phyloP scores from a whole-genome alignment of 495 filamentous ascomycete genomes.

The Aspergillus coremiiformis region DNA sequence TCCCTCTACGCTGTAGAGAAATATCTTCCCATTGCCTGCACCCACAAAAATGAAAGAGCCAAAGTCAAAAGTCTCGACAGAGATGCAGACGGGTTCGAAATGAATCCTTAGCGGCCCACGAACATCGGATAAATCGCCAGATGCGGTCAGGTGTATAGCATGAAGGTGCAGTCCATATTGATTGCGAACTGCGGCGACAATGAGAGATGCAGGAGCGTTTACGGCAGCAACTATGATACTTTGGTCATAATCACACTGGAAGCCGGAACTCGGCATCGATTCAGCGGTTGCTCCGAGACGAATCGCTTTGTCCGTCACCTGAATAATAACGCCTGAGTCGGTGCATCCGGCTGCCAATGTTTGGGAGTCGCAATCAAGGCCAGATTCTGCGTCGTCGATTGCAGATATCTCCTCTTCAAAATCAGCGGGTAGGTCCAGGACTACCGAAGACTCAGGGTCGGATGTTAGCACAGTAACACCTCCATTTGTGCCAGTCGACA shows the following conservation, averaged over 20 bases:
- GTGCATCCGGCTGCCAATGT: conserved; percentile 50
- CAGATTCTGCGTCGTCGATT: conserved; percentile 36
- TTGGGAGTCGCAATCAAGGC: conserved; percentile 41
- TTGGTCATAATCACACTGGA: conserved; percentile 15
- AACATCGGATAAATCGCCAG: conserved; percentile 13
- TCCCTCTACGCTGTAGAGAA: conserved; percentile 23
- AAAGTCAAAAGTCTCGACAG: conserved; percentile 21
- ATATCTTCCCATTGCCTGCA: conserved; percentile 28
- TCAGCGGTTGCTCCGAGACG: conserved; percentile 27
- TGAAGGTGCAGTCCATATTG: conserved; percentile 19
- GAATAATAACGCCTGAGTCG: conserved; percentile 36
- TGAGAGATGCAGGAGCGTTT: conserved; percentile 19
- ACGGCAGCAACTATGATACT: conserved; percentile 25
- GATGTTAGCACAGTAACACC: conserved; percentile 34
- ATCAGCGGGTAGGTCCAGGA: conserved; percentile 29
- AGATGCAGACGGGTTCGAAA: conserved; percentile 34
- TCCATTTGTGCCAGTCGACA: conserved; percentile 37
- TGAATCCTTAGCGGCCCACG: conserved; percentile 15
- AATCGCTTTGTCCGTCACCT: conserved; percentile 48
- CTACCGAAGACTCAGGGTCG: conserved; percentile 32
- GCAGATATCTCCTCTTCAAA: conserved; percentile 32
- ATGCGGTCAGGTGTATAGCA: conserved; percentile 12
- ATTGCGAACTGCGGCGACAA: conserved; percentile 22
- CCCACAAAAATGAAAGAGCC: conserved; percentile 31
- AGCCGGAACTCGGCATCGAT: conserved; percentile 9